These are phyloP conservation scores for Fistulifera pelliculosa DNA, from an alignment of 108 stramenopile genomes.

Conservation along the genomic window DNA sequence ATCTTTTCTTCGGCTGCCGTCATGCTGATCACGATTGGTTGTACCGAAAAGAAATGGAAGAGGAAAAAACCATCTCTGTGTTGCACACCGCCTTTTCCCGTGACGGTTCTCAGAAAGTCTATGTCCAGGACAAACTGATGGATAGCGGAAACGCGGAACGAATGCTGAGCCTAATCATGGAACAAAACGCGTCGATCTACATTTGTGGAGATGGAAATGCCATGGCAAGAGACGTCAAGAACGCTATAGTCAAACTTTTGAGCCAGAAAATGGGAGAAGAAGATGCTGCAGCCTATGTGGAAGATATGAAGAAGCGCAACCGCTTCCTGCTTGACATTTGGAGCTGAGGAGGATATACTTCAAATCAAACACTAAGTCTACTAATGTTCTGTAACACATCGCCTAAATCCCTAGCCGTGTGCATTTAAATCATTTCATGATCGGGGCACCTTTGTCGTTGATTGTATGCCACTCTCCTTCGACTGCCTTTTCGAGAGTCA, in stretches of 20 bases:
- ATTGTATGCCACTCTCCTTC: constrained; percentile 42
- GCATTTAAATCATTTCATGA: constrained; percentile 36
- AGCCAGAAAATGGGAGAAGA: constrained; percentile 11
- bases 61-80: constrained; percentile 57
- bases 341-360: constrained; percentile 14
- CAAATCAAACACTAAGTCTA: no score
- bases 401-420: not conserved
- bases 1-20: constrained; percentile 96
- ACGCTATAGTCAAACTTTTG: constrained; percentile 48
- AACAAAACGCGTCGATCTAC: constrained; percentile 63
- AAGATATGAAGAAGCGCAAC: constrained; percentile 66
- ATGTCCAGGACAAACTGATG: constrained; percentile 81
- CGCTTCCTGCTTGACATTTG: constrained; percentile 82
- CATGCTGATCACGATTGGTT: constrained; percentile 85
- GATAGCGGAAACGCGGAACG: constrained; percentile 24
- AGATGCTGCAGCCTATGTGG: constrained; percentile 41
- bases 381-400: no score
- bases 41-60: constrained; percentile 78
- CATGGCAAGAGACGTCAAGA: constrained; percentile 93
- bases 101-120: constrained; percentile 42
- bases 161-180: constrained; percentile 42
- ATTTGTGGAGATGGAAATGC: constrained; percentile 87
- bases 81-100: constrained; percentile 88
- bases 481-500: constrained; percentile 53
- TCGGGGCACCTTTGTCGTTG: constrained; percentile 49